Percentiles rank a stretch among this genome's conserved stretches.
phyloP scores from a whole-genome alignment of 352 stramenopile genomes.

The Globisporangium spiculum region DNA sequence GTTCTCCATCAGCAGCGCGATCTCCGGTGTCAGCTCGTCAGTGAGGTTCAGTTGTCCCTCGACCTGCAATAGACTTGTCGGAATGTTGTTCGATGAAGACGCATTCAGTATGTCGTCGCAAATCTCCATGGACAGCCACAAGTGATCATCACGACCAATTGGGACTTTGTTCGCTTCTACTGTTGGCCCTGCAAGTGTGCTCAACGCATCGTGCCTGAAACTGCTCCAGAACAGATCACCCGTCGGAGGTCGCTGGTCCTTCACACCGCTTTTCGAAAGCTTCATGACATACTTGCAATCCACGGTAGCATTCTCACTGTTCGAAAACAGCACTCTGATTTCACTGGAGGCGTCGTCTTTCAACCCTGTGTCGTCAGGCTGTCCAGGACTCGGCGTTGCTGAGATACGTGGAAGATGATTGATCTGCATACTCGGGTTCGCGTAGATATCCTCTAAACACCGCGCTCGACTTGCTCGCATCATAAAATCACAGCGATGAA shows the following conservation, averaged over 20 bases:
- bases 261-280: constrained; percentile 17
- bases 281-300: constrained; percentile 42
- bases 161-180: constrained; percentile 48
- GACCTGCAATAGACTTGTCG: neutral
- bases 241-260: neutral
- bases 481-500: constrained; percentile 80
- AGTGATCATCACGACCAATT: constrained; percentile 27
- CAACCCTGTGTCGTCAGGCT: neutral
- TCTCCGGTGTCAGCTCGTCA: constrained; percentile 73
- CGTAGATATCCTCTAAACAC: constrained; percentile 53
- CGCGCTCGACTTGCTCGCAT: constrained; percentile 68
- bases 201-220: constrained; percentile 62
- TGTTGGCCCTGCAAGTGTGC: constrained; percentile 38
- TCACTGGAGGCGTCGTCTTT: constrained; percentile 7
- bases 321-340: constrained; percentile 42
- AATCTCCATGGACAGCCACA: constrained; percentile 60
- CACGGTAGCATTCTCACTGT: constrained; percentile 25
- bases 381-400: neutral
- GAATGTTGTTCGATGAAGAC: neutral
- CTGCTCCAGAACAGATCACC: constrained; percentile 36
- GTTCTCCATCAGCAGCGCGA: constrained; percentile 76
- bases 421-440: constrained; percentile 48
- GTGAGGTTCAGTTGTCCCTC: neutral
- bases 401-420: constrained; percentile 12
- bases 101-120: constrained; percentile 16